Base-by-base conservation (phyloP, 768 basidiomycete genomes). In the Mycena latifolia region DNA sequence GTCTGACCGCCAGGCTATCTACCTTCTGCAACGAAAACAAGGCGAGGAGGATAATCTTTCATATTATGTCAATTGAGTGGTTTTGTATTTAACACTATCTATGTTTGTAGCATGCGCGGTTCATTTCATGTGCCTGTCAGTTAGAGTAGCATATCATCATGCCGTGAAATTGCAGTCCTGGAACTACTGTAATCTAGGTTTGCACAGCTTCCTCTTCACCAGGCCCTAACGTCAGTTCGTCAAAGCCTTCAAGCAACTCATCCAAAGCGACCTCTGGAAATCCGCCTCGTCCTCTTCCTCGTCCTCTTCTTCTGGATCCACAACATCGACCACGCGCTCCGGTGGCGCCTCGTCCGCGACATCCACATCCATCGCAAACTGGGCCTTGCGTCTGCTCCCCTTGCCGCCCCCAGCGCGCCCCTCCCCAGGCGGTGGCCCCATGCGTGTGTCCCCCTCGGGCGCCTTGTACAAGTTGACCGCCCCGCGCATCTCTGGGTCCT, bases 221-320 rank as follows among this genome's bases (percentile, higher is more conserved):
- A 11, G 84, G 82, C 8, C 84, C 86, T 41, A 98, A 83, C 11
- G 90, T 94, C 90, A 98, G 86, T 77, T 94, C 94, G 71, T 98
- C 95, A 71, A 98, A 95, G 76, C 92, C 89, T 64, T 98, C 95
- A 72, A 98, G 77, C 67, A 98, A 77, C 78, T 98, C 96, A 70
- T 95, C 89, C 73, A 97, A 76, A 63, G 85, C 83, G 46, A 98
- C 84, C 45, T 95, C 92, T 0, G 95, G 96, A 89, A 98, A 97
- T 77, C 96, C 95, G 1, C 82, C 75, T 75, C n/a, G n/a, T 96
- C 90, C 65, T 88, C 92, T 17, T 39, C 41, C 17, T 77, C 87
- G 4, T 81, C 84, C 27, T 82, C 86, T 24, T 70, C 77, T 11
- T 69, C 77, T 10, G 31, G 77, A 5, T 68, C 72, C 17, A 55